Conservation (phyloP, 2,329 filamentous ascomycete genomes). For the Dothiorella sarmentorum region DNA sequence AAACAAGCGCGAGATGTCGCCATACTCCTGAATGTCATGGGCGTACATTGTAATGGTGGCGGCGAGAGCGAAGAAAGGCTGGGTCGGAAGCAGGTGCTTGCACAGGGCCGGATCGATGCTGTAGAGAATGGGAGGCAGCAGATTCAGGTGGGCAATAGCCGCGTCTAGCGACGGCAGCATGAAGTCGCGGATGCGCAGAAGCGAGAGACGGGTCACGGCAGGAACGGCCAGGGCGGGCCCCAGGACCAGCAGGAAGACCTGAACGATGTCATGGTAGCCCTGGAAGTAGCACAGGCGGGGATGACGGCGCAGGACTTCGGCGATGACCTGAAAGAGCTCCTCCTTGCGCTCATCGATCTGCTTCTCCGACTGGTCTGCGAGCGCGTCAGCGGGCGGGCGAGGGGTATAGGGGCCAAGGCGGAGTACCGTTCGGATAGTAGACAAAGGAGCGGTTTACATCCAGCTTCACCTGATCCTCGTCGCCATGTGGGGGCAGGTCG, state of each 20-base stretch:
- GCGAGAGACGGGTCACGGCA: constrained; percentile 75
- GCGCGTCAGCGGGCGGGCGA: constrained; percentile 22
- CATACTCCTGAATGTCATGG: constrained; percentile 88
- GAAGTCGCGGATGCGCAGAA: constrained; percentile 91
- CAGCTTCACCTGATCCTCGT: constrained; percentile 86
- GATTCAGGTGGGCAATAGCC: constrained; percentile 76
- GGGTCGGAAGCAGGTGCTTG: constrained; percentile 69
- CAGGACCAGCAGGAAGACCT: constrained; percentile 87
- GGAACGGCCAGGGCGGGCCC: constrained; percentile 57
- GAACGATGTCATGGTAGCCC: constrained; percentile 97
- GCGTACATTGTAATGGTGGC: constrained; percentile 94
- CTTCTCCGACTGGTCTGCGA: constrained; percentile 63
- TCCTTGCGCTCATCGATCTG: constrained; percentile 69
- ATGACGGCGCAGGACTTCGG: constrained; percentile 72
- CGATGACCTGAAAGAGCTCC: constrained; percentile 77
- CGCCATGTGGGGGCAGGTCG: constrained; percentile 68
- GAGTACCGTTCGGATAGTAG: constrained; percentile 84
- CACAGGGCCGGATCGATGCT: constrained; percentile 69
- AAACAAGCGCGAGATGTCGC: constrained; percentile 84
- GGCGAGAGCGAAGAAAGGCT: constrained; percentile 91
- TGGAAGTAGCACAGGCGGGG: constrained; percentile 94
- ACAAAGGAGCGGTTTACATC: constrained; percentile 97
- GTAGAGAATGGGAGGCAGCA: constrained; percentile 78
- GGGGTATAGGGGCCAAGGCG: constrained; percentile 26
- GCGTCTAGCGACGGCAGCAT: constrained; percentile 88